Evolutionary conservation across 257 asterid species (phyloP).

Genomic region (Rhazya stricta): DNA sequence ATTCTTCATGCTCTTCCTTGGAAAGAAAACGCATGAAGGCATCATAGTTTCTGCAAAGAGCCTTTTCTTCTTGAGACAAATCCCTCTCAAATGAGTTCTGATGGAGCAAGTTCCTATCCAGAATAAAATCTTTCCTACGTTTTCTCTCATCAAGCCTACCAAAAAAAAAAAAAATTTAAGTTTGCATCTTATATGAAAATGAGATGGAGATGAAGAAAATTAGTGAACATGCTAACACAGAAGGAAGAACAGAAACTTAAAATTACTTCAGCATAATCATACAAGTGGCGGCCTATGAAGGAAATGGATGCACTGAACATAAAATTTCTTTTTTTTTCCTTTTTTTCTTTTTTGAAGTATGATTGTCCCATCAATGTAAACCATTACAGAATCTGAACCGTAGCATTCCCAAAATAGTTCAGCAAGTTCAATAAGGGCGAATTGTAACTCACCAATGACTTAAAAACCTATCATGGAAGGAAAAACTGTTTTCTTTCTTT

Average conservation of each 20-base stretch:
- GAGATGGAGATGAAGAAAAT: background rate
- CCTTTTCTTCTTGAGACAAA: constrained; percentile 61
- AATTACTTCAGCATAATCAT: background rate
- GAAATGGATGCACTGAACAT: background rate
- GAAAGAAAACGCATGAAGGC: constrained; percentile 74
- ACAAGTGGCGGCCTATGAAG: background rate
- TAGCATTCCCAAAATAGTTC: background rate
- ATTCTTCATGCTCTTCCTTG: constrained; percentile 65
- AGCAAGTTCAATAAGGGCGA: background rate
- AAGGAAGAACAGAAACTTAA: background rate
- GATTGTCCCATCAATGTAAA: background rate
- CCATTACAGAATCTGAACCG: background rate
- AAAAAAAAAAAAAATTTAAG: constrained; percentile 23
- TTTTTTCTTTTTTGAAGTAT: background rate
- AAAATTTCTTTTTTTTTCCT: too few relatives aligned
- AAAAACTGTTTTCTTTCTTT: background rate
- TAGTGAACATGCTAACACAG: background rate
- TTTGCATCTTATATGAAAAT: constrained; percentile 3
- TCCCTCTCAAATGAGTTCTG: constrained; percentile 50
- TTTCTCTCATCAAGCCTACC: constrained; percentile 85
- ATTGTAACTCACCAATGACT: background rate
- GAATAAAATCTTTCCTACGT: constrained; percentile 71
- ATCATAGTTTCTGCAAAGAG: constrained; percentile 54
- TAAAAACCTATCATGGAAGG: background rate
- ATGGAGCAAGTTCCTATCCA: constrained; percentile 62